These are phyloP conservation scores for Candida frijolesensis DNA, from an alignment of 1,139 yeast genomes.

Conservation along the genomic window DNA sequence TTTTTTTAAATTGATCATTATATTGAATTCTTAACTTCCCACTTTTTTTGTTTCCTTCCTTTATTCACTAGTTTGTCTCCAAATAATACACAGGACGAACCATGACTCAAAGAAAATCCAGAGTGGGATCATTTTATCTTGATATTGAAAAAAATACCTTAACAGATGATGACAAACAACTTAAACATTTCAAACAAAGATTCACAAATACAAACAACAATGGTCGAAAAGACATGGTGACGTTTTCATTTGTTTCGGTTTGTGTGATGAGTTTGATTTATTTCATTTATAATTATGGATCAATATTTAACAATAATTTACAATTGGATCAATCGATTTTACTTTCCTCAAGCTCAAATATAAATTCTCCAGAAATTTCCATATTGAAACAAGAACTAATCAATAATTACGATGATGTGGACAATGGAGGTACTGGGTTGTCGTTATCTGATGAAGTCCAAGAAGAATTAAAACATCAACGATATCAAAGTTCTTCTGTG, in stretches of 20 bases:
- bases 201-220: background rate
- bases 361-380: conserved; percentile 3
- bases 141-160: conserved; percentile 19
- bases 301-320: conserved; percentile 2
- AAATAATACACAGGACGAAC: background rate
- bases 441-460: conserved; percentile 3
- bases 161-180: conserved; percentile 4
- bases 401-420: background rate
- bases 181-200: background rate
- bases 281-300: background rate
- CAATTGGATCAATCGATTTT: conserved; percentile 10
- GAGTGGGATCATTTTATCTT: conserved; percentile 18
- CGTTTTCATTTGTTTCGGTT: background rate
- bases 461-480: conserved; percentile 7
- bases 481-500: background rate
- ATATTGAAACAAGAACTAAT: conserved; percentile 1
- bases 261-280: background rate
- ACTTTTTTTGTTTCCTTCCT: background rate
- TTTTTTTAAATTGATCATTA: too few species aligned
- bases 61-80: background rate
- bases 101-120: conserved; percentile 12
- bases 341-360: conserved; percentile 4
- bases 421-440: conserved; percentile 4
- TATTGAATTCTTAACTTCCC: background rate
- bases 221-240: background rate